These are phyloP conservation scores for Arachnomyces sp. DNA, from an alignment of 2,329 filamentous ascomycete genomes.

Conservation along the genomic window DNA sequence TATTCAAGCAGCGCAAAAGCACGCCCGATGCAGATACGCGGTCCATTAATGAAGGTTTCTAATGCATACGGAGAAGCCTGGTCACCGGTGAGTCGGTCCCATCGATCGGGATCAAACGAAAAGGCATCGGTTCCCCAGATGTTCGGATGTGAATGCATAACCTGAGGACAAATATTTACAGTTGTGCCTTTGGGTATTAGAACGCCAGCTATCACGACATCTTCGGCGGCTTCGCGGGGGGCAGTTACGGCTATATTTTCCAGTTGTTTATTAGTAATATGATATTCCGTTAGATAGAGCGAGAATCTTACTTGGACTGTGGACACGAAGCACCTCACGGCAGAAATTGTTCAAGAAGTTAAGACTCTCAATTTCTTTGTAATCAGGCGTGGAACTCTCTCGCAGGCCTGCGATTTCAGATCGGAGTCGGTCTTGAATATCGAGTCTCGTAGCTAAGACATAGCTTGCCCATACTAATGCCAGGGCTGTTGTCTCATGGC, in stretches of 20 bases:
- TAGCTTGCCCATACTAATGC: constrained; percentile 38
- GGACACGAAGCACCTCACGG: constrained; percentile 38
- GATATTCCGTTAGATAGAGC: too few relatives aligned
- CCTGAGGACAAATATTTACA: background rate
- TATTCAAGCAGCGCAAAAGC: constrained; percentile 16
- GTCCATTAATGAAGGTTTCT: constrained; percentile 9
- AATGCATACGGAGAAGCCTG: constrained; percentile 15
- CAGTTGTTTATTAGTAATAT: constrained; percentile 7
- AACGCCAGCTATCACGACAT: background rate
- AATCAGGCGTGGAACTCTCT: constrained; percentile 19
- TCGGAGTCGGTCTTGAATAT: constrained; percentile 33
- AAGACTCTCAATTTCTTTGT: constrained; percentile 31
- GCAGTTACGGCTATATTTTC: constrained; percentile 3
- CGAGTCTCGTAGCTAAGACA: constrained; percentile 28
- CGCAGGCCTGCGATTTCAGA: constrained; percentile 32
- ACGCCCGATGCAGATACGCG: constrained; percentile 10
- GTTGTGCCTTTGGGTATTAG: background rate
- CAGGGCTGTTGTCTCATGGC: constrained; percentile 40
- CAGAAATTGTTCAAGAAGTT: constrained; percentile 38
- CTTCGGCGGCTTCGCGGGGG: background rate
- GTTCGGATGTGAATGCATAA: constrained; percentile 8
- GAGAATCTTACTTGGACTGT: constrained; percentile 31
- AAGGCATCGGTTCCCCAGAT: constrained; percentile 15
- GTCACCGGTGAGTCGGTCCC: constrained; percentile 9
- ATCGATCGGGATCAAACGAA: constrained; percentile 15